Evolutionary conservation across 805 yeast genomes (phyloP), one percentile per base, ranked within the genome.

Genomic region (Cyberlindnera petersonii): DNA sequence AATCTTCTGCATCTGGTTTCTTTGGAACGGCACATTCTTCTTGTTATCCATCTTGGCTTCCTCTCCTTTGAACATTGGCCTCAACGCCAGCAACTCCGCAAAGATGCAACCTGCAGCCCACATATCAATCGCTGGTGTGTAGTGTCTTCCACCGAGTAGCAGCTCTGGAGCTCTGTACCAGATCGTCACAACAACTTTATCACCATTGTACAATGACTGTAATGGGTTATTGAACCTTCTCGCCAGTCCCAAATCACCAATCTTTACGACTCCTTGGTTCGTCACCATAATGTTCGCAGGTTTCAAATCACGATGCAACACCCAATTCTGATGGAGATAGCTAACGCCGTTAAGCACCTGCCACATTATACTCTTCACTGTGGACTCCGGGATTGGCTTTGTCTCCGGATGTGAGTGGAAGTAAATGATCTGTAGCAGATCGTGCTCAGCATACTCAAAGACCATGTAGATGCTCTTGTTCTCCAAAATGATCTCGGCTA

Each of bases 271-370:
- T 0, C 98, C 98, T 42, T 75, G 77, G 8, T 80, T 72, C 0
- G 96, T 79, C 0, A 91, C 95, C 98, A 91, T 93, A 48, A 93
- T 91, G 63, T 91, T 91, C 2, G 98, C 98, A 1, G 99, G 99
- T 55, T 93, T 93, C 47, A 93, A 71, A 63, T 93, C 99, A 46
- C 99, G 72, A 62, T 93, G 99, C 35, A 93, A 67, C 3, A 93
- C 80, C 98, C 98, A 93, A 61, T 93, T 91, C 60, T 88, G 91
- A 61, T 93, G 99, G 30, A 93, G 63, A 56, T 82, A 93, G 0
- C 88, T 78, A 2, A 93, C 89, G 4, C 98, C 99, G 53, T 86
- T 86, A 20, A 93, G 61, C 5, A 94, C 82, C 64, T 93, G 99
- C 88, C 93, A 88, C 60, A 87, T 73, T 20, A 89, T 81, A 1